Evolutionary conservation across 768 basidiomycete species (phyloP).

Genomic region (Hygrophorus pudorinus): DNA sequence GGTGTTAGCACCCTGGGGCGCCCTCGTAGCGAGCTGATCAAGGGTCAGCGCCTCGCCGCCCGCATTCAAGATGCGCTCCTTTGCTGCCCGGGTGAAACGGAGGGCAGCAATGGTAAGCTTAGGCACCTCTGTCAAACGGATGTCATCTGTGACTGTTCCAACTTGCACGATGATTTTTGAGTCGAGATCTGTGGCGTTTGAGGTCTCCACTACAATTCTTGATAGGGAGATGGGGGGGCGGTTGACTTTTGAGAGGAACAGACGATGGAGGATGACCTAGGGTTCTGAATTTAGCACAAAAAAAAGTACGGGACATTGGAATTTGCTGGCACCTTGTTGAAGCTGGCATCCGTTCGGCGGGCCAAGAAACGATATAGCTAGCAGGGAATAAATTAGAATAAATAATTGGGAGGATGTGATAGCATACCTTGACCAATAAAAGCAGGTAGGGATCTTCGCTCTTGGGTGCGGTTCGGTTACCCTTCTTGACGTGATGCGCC

Average conservation of each 20-base stretch:
- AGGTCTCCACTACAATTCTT: slow-evolving; percentile 78
- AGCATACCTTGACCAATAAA: slow-evolving; percentile 87
- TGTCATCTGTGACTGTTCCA: slow-evolving; percentile 92
- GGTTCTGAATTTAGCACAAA: slow-evolving; percentile 15
- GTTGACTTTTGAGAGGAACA: slow-evolving; percentile 97
- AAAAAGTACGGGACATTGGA: not conserved
- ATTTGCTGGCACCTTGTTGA: slow-evolving; percentile 70
- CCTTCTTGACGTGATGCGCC: slow-evolving; percentile 98
- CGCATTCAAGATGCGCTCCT: slow-evolving; percentile 90
- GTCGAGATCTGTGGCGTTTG: slow-evolving; percentile 48
- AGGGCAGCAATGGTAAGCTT: slow-evolving; percentile 92
- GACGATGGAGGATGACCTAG: slow-evolving; percentile 87
- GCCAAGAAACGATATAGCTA: slow-evolving; percentile 99
- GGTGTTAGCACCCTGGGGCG: slow-evolving; percentile 93
- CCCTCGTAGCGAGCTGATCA: slow-evolving; percentile 91
- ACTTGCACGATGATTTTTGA: slow-evolving; percentile 86
- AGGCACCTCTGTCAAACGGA: slow-evolving; percentile 76
- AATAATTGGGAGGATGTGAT: not conserved
- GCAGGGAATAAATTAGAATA: not conserved
- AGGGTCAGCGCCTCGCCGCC: slow-evolving; percentile 93
- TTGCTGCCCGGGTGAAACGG: slow-evolving; percentile 86
- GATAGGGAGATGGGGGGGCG: slow-evolving; percentile 95
- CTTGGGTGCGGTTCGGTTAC: slow-evolving; percentile 87
- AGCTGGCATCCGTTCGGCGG: slow-evolving; percentile 87
- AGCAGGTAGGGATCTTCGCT: slow-evolving; percentile 99